phyloP scores from a whole-genome alignment of 2,329 filamentous ascomycete species.

The Fusarium albosuccineum region DNA sequence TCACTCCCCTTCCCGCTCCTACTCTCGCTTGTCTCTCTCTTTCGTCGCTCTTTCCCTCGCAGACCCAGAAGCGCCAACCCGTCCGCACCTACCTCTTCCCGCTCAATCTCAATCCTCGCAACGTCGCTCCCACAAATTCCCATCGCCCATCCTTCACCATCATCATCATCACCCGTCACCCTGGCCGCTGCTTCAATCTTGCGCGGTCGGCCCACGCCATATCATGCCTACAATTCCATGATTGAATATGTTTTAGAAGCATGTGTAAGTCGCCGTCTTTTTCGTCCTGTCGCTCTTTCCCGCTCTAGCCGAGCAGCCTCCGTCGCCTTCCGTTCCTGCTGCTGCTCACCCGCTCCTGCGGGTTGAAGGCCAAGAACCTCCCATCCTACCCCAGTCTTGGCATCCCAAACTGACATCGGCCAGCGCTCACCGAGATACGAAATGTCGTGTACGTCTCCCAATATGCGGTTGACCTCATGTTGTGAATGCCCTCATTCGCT shows the following conservation, averaged over 20 bases:
- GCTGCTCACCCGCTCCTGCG: slow-evolving; percentile 33
- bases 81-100: slow-evolving; percentile 31
- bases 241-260: slow-evolving; percentile 57
- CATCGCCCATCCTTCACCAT: slow-evolving; percentile 10
- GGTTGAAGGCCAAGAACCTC: slow-evolving; percentile 44
- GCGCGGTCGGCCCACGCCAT: slow-evolving; percentile 49
- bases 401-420: slow-evolving; percentile 52
- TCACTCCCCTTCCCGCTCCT: slow-evolving; percentile 24
- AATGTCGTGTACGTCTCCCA: slow-evolving; percentile 62
- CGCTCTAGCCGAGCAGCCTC: slow-evolving; percentile 21
- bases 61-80: slow-evolving; percentile 28
- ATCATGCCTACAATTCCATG: slow-evolving; percentile 51
- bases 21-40: slow-evolving; percentile 43
- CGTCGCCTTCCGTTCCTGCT: slow-evolving; percentile 30
- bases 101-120: slow-evolving; percentile 39
- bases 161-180: slow-evolving; percentile 24
- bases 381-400: slow-evolving; percentile 51
- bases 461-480: slow-evolving; percentile 25
- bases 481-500: slow-evolving; percentile 17
- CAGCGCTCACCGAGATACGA: slow-evolving; percentile 64
- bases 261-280: slow-evolving; percentile 55
- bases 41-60: slow-evolving; percentile 37
- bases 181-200: slow-evolving; percentile 41
- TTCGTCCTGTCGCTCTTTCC: slow-evolving; percentile 18
- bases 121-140: slow-evolving; percentile 26